Evolutionary conservation across 257 asterid genomes (phyloP), one percentile per base, ranked within the genome.

Genomic region (Solanum chilense): DNA sequence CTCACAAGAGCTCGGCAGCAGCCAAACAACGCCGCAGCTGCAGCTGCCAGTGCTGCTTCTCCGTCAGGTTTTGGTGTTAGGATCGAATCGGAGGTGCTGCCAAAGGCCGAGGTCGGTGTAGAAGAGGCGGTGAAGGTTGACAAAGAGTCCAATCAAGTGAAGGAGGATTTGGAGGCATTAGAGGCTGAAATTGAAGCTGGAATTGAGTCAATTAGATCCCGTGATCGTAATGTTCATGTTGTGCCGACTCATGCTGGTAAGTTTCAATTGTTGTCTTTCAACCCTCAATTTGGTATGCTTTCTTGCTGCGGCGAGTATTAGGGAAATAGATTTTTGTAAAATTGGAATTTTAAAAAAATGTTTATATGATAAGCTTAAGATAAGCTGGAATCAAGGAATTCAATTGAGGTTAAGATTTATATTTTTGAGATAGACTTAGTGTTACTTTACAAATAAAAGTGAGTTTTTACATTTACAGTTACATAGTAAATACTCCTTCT

Each of bases 221-320:
- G 97, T 68, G 95, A 88, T 89, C 90, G 90, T 47, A 91, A 85
- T 91, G 93, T 85, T 82, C 99, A 97, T 87, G 98, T 95, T 62
- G 99, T 96, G 86, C 99, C 99, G 33, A 89, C 90, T 92, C 99
- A 96, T 87, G 97, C 98, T 33, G 99, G 99, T 97, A 88, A 94
- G 94, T 89, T 73, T 71, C 27, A 35, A 9, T 37, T 73, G 47
- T 35, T 3, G 18, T 73, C 15, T 73, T 27, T 52, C 31, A 25
- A 86, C 39, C 88, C 44, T 39, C 45, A 60, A 23, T 31, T 47
- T 81, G 39, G 33, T 85, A 25, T 82, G 27, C 41, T 45, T 70
- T 70, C 77, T 31, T 70, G 42, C 44, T 31, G 42, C 39, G 9
- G 33, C 23, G 62, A 37, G 39, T 84, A 37, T 35, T 15, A 27